These are phyloP conservation scores for Aspergillus sp. DNA, from an alignment of 2,329 filamentous ascomycete genomes.

Conservation along the genomic window DNA sequence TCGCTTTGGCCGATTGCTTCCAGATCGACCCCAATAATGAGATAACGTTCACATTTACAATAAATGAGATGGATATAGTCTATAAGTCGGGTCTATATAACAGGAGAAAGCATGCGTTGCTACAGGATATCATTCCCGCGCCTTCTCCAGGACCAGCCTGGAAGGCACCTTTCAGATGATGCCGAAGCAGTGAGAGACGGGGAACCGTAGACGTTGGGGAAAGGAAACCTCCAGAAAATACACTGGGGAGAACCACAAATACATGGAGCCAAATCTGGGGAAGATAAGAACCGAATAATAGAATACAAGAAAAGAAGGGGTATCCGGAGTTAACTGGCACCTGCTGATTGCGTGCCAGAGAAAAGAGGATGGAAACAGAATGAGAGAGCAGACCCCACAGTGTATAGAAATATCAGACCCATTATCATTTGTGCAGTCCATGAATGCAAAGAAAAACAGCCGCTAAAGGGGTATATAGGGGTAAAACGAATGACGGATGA, in stretches of 20 bases:
- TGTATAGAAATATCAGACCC: neutral
- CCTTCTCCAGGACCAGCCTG: conserved; percentile 21
- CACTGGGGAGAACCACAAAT: neutral
- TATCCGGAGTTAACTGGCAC: conserved; percentile 10
- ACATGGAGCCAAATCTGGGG: conserved; percentile 5
- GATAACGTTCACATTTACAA: neutral
- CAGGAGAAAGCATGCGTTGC: conserved; percentile 11
- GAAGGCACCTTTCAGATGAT: neutral
- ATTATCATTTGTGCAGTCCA: conserved; percentile 19
- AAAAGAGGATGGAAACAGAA: conserved; percentile 12
- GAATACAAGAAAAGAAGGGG: conserved; percentile 18
- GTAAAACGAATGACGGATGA: conserved; percentile 14
- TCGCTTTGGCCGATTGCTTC: neutral
- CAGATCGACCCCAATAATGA: neutral
- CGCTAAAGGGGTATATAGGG: conserved; percentile 26
- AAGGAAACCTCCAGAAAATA: conserved; percentile 14
- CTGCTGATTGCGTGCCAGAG: neutral
- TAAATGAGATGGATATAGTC: conserved; percentile 10
- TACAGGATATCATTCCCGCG: conserved; percentile 16
- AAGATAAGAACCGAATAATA: conserved; percentile 16
- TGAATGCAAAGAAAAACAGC: conserved; percentile 21
- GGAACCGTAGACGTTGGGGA: neutral
- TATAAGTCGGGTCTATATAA: conserved; percentile 19
- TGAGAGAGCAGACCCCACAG: neutral
- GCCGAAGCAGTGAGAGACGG: neutral